These are phyloP conservation scores for Ceratocystis huliohia DNA, from an alignment of 2,329 filamentous ascomycete species.

Conservation along the genomic window DNA sequence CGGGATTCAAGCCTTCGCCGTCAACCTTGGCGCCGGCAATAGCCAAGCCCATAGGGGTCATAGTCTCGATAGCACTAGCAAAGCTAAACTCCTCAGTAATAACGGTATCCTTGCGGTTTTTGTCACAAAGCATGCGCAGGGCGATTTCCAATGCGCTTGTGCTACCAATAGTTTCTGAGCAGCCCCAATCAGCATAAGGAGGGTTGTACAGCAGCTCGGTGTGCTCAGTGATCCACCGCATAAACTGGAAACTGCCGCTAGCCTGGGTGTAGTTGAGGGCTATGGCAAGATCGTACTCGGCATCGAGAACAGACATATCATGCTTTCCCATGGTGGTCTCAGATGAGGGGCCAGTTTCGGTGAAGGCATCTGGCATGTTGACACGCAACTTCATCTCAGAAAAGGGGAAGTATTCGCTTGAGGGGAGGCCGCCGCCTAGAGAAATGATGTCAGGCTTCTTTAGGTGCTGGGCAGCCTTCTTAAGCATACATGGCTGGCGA, in stretches of 20 bases:
- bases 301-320: conserved; percentile 37
- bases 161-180: conserved; percentile 70
- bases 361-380: conserved; percentile 51
- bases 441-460: conserved; percentile 77
- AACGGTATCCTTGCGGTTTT: conserved; percentile 58
- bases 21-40: conserved; percentile 41
- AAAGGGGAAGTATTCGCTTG: conserved; percentile 85
- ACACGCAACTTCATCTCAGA: conserved; percentile 64
- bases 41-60: conserved; percentile 40
- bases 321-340: conserved; percentile 65
- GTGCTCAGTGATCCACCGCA: conserved; percentile 88
- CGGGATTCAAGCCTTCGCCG: conserved; percentile 40
- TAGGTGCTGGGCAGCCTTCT: conserved; percentile 66
- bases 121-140: conserved; percentile 65
- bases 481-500: conserved; percentile 58
- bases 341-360: conserved; percentile 51
- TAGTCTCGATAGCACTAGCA: conserved; percentile 53
- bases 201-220: conserved; percentile 81
- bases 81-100: conserved; percentile 90
- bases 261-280: conserved; percentile 90
- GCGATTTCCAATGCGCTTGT: conserved; percentile 77
- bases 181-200: conserved; percentile 82
- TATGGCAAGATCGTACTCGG: conserved; percentile 60
- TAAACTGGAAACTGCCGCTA: conserved; percentile 69
- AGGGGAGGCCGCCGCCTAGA: conserved; percentile 81